These are phyloP conservation scores for Acrocalymma vagum DNA, from an alignment of 2,329 filamentous ascomycete species.

Conservation along the genomic window DNA sequence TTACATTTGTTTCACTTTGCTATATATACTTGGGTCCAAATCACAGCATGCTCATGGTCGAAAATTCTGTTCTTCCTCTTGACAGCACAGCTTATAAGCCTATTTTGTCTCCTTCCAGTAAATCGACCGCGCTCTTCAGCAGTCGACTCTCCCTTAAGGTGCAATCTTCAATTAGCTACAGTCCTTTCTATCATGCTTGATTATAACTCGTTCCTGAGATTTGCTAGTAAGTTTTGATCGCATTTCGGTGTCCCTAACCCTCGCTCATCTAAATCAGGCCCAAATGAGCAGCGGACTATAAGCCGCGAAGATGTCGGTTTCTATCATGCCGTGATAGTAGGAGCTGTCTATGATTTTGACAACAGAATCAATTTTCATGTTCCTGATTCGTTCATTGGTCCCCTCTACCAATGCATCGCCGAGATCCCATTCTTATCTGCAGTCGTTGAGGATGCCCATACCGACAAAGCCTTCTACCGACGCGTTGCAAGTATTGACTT, in stretches of 20 bases:
- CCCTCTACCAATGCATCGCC: conserved; percentile 49
- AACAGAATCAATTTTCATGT: neutral
- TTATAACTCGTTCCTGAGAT: conserved; percentile 6
- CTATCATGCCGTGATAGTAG: conserved; percentile 19
- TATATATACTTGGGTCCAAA: too few species aligned
- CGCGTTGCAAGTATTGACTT: conserved; percentile 45
- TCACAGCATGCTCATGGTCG: too few species aligned
- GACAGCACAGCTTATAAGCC: too few species aligned
- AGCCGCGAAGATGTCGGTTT: conserved; percentile 20
- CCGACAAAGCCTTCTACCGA: conserved; percentile 48
- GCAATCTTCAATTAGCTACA: too few species aligned
- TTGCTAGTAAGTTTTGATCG: conserved; percentile 1
- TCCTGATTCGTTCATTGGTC: conserved; percentile 12
- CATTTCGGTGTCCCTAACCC: neutral
- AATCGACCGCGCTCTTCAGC: too few species aligned
- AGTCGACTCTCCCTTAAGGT: too few species aligned
- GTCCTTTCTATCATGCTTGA: too few species aligned
- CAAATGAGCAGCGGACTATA: conserved; percentile 21
- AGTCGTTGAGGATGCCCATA: conserved; percentile 45
- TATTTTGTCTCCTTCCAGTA: too few species aligned
- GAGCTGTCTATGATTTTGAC: conserved; percentile 10
- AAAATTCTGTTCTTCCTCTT: too few species aligned
- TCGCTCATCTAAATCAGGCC: conserved; percentile 10
- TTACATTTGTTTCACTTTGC: too few species aligned
- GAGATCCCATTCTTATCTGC: conserved; percentile 50